Evolutionary conservation across 2,329 filamentous ascomycete species (phyloP).

Genomic region (Plenodomus biglobosus): DNA sequence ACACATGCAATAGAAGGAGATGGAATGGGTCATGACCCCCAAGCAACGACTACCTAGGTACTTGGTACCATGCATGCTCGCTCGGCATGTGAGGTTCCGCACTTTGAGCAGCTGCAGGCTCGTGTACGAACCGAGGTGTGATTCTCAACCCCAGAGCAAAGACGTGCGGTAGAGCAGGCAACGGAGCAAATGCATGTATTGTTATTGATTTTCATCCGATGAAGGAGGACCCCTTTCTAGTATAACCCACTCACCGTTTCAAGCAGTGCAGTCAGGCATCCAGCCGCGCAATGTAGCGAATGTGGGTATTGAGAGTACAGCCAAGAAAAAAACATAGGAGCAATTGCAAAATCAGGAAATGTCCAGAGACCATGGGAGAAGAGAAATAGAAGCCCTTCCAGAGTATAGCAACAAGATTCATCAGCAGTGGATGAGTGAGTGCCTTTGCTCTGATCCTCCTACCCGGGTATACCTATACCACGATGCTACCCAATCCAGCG

Average conservation of each 20-base stretch:
- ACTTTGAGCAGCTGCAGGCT: slow-evolving; percentile 7
- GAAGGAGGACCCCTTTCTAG: slow-evolving; percentile 43
- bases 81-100: slow-evolving; percentile 12
- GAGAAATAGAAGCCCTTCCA: not conserved
- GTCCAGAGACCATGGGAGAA: slow-evolving; percentile 7
- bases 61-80: slow-evolving; percentile 1
- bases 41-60: slow-evolving; percentile 6
- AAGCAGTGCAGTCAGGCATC: slow-evolving; percentile 21
- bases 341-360: not conserved
- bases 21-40: slow-evolving; percentile 16
- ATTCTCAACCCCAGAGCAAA: not conserved
- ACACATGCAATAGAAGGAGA: slow-evolving; percentile 4
- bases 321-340: slow-evolving; percentile 14
- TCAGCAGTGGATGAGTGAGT: slow-evolving; percentile 5
- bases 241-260: slow-evolving; percentile 23
- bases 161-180: not conserved
- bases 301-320: slow-evolving; percentile 26
- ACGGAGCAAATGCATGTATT: not conserved
- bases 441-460: slow-evolving; percentile 22
- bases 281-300: slow-evolving; percentile 28
- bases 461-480: slow-evolving; percentile 28
- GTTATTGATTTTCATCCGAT: slow-evolving; percentile 40
- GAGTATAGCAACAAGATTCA: not conserved
- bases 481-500: slow-evolving; percentile 22
- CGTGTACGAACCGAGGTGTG: slow-evolving; percentile 2